Conservation (phyloP, 306 rosid genomes). For the Trifolium repens region DNA sequence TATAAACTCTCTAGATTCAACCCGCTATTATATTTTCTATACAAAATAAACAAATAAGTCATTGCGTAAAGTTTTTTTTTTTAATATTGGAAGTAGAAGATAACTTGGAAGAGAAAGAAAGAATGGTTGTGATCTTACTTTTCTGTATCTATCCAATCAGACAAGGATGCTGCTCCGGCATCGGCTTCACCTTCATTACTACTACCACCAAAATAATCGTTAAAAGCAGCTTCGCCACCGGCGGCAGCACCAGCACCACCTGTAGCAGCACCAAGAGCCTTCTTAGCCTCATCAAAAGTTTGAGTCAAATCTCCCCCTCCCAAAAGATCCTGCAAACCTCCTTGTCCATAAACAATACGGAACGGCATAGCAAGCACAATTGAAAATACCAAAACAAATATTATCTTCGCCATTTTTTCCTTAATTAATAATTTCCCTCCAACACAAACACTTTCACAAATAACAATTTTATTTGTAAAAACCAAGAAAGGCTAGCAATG, state of each 20-base stretch:
- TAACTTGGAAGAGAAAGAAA: neutral
- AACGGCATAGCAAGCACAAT: slow-evolving; percentile 37
- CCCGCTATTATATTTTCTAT: no score
- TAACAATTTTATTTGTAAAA: slow-evolving; percentile 1
- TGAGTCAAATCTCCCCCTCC: slow-evolving; percentile 28
- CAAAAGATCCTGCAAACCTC: neutral
- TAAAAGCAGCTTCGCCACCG: neutral
- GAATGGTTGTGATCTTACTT: neutral
- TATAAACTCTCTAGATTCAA: no score
- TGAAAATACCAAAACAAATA: slow-evolving; percentile 35
- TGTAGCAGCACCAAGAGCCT: slow-evolving; percentile 15
- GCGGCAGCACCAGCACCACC: neutral
- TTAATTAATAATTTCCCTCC: neutral
- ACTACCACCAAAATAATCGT: neutral
- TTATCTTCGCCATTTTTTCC: slow-evolving; percentile 43
- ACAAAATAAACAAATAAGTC: no score
- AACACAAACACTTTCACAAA: slow-evolving; percentile 19
- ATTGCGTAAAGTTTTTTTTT: no score
- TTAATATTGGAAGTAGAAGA: no score
- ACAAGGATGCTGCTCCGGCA: neutral
- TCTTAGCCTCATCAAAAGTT: slow-evolving; percentile 14
- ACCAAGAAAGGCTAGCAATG: slow-evolving; percentile 34
- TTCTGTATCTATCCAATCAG: neutral
- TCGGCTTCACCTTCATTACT: neutral
- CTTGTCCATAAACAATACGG: slow-evolving; percentile 34